Base-by-base conservation (phyloP, 768 basidiomycete species). In the Phylloporus rhodoxanthus region DNA sequence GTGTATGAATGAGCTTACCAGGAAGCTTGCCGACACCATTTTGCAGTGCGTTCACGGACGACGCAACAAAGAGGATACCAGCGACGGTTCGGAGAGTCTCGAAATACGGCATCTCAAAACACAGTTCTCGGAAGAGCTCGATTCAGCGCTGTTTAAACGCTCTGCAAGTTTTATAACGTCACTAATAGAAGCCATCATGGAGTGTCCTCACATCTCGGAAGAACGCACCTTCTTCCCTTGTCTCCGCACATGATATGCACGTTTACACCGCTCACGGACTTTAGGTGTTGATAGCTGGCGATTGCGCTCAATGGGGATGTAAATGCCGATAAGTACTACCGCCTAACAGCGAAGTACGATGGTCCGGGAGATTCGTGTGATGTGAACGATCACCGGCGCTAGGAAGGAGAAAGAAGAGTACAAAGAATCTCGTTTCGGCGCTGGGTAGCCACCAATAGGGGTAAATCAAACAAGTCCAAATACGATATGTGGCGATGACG, bases 21-120 rank as follows among this genome's bases (percentile, higher is more conserved):
- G 65, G 65, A 39, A 66, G 62, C 45, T 57, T 66, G 5, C 65
- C 65, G 30, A 66, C 66, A 13, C 65, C 66, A 57, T 66, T 66
- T 28, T 44, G 53, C 38, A 66, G 10, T 28, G 61, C 66, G 30
- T 30, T 20, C 25, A 46, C 59, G 8, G 52, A 55, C 13, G 42
- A 55, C 4, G 43, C 54, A 29, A 20, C 9, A 10, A 32, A 54
- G 28, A 64, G 37, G 36, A 64, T 33, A 25, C 55, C 47, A 47
- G 53, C 29, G 11, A 41, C 23, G 15, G 14, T n/a, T 10, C 45
- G 30, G 15, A 57, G 48, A 17, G 42, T 25, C 29, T 25, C 57
- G 40, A 52, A 36, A 40, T 43, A 51, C 10, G 45, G 33, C 60
- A 61, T 67, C 6, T 34, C 25, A 17, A 42, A 21, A 37, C 20